A percentile compares a stretch with the other conserved stretches of the same genome.
These are phyloP conservation scores for Macaranga tanarius DNA, from an alignment of 441 rosid genomes.

Conservation along the genomic window DNA sequence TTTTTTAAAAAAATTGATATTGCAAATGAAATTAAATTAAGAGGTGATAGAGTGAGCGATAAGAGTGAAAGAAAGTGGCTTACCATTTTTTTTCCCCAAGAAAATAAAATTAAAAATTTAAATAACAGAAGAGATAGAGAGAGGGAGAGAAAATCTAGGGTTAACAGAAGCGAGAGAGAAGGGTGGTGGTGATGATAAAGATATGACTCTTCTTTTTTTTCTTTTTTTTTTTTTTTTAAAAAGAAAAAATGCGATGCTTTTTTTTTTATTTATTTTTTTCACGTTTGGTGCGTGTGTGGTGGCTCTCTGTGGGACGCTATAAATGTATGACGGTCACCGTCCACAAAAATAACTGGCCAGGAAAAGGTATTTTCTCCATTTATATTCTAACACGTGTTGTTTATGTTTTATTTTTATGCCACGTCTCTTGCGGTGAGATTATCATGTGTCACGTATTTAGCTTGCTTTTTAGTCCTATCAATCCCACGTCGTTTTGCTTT, in stretches of 20 bases:
- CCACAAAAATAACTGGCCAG: not conserved
- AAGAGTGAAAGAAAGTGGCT: slow-evolving; percentile 6
- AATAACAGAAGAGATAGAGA: slow-evolving; percentile 21
- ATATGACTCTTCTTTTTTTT: not conserved
- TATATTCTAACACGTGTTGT: slow-evolving; percentile 6
- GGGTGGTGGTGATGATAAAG: slow-evolving; percentile 23
- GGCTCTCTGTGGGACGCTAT: not conserved
- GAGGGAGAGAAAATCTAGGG: slow-evolving; percentile 33
- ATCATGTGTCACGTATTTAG: not conserved
- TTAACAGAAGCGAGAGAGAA: slow-evolving; percentile 9
- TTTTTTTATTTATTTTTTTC: not conserved
- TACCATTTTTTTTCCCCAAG: slow-evolving; percentile 28
- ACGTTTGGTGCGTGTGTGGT: slow-evolving; percentile 19
- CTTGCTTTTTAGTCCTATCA: too few relatives aligned
- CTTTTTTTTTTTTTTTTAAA: not conserved
- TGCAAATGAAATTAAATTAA: too few relatives aligned
- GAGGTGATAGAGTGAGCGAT: not conserved
- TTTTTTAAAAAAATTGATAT: not conserved
- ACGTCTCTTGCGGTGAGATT: slow-evolving; percentile 22
- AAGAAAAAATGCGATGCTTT: not conserved
- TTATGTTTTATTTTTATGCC: not conserved
- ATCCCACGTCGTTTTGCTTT: too few relatives aligned
- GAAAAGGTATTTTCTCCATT: not conserved
- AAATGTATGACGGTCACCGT: slow-evolving; percentile 19
- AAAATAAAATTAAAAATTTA: too few relatives aligned